Evolutionary conservation across 1,284 basidiomycete genomes (phyloP).

Genomic region (Apiotrichum porosum): DNA sequence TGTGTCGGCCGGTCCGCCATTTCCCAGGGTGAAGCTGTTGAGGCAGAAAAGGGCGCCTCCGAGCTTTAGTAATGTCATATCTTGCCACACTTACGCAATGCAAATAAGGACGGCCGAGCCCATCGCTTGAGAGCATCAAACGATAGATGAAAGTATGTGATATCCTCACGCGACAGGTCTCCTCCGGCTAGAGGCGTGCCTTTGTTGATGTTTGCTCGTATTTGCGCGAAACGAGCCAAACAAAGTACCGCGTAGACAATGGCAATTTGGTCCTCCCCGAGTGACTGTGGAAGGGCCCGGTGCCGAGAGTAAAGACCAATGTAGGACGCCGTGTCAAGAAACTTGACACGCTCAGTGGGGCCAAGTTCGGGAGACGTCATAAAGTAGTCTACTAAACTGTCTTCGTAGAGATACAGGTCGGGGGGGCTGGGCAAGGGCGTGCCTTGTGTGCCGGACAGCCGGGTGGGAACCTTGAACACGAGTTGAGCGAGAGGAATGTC

Average conservation of each 20-base stretch:
- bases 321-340: too few relatives aligned
- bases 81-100: constrained; percentile 14
- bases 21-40: constrained; percentile 14
- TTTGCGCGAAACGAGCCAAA: constrained; percentile 14
- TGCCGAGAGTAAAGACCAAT: constrained; percentile 17
- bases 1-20: constrained; percentile 22
- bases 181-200: not conserved
- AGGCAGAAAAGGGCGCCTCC: constrained; percentile 28
- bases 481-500: too few relatives aligned
- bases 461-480: too few relatives aligned
- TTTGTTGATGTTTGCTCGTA: constrained; percentile 1
- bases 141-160: constrained; percentile 28
- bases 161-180: constrained; percentile 16
- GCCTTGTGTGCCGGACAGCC: too few relatives aligned
- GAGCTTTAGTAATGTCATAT: too few relatives aligned
- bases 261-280: constrained; percentile 21
- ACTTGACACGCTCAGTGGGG: too few relatives aligned
- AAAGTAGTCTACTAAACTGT: too few relatives aligned
- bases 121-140: constrained; percentile 18
- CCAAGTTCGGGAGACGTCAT: too few relatives aligned
- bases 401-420: too few relatives aligned
- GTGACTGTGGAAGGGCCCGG: constrained; percentile 16
- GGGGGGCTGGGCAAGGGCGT: too few relatives aligned
- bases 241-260: constrained; percentile 24
- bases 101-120: constrained; percentile 19